Evolutionary conservation across 164 flowering plant species (phyloP).

Genomic region (Magnolia officinalis): DNA sequence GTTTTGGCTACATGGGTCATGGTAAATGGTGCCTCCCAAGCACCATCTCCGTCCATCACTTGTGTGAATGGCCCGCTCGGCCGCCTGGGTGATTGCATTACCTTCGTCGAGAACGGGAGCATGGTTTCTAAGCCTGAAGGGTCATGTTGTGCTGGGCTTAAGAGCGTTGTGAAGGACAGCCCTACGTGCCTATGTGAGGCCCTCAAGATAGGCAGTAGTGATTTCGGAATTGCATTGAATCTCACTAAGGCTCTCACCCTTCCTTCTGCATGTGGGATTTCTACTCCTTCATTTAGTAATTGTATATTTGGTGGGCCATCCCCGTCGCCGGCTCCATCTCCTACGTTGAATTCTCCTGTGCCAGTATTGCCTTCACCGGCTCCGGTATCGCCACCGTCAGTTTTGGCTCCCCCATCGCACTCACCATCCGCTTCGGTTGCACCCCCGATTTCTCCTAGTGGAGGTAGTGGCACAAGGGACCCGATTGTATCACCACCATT

Average conservation of each 20-base stretch:
- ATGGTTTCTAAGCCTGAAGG: conserved; percentile 37
- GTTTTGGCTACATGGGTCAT: not conserved
- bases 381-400: not conserved
- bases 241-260: conserved; percentile 41
- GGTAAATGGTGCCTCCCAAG: not conserved
- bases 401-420: not conserved
- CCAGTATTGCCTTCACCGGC: not conserved
- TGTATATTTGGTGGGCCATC: conserved; percentile 13
- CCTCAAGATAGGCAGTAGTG: conserved; percentile 32
- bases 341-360: not conserved
- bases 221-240: conserved; percentile 42
- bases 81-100: conserved; percentile 43
- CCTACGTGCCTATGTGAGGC: conserved; percentile 46
- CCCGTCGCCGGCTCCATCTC: not conserved
- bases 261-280: conserved; percentile 45
- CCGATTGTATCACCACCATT: conserved; percentile 1
- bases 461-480: not conserved
- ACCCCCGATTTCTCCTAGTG: not conserved
- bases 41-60: conserved; percentile 30
- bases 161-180: conserved; percentile 37
- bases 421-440: not conserved
- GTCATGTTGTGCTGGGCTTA: conserved; percentile 50
- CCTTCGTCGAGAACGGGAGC: conserved; percentile 39
- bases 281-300: conserved; percentile 35
- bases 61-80: conserved; percentile 30